Percentiles rank a stretch among this genome's conserved stretches.
Conservation (phyloP, 192 early-diverging fungal species). For the Mortierella alpina region DNA sequence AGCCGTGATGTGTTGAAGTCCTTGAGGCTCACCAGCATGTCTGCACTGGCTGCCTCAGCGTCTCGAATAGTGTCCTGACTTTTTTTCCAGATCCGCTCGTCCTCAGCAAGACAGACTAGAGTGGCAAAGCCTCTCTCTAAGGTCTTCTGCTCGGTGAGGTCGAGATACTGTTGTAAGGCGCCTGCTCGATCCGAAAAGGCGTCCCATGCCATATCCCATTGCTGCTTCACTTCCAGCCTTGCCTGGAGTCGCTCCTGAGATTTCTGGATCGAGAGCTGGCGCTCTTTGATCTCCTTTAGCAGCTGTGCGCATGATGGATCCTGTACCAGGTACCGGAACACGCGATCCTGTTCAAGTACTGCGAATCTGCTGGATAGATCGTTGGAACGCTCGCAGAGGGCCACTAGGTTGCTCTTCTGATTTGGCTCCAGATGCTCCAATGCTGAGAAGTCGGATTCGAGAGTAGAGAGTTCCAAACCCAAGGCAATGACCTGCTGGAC, state of each 20-base stretch:
- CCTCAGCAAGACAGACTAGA: slow-evolving; percentile 11
- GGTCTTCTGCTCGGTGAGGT: slow-evolving; percentile 9
- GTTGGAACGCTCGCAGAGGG: slow-evolving; percentile 16
- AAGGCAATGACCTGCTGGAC: slow-evolving; percentile 4
- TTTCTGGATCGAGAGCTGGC: slow-evolving; percentile 25
- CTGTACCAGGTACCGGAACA: slow-evolving; percentile 14
- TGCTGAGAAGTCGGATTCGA: slow-evolving; percentile 15
- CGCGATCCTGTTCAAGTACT: slow-evolving; percentile 31
- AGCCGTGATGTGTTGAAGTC: slow-evolving; percentile 21
- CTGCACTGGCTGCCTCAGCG: slow-evolving; percentile 16
- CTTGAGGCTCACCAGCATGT: slow-evolving; percentile 14
- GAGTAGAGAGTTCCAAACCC: neutral
- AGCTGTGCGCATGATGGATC: slow-evolving; percentile 30
- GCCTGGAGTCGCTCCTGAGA: slow-evolving; percentile 28
- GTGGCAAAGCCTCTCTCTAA: slow-evolving; percentile 4
- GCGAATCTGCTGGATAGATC: slow-evolving; percentile 16
- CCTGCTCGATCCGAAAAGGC: slow-evolving; percentile 18
- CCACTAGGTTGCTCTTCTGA: slow-evolving; percentile 15
- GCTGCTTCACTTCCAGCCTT: slow-evolving; percentile 30
- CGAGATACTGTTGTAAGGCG: slow-evolving; percentile 30
- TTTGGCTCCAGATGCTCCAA: slow-evolving; percentile 34
- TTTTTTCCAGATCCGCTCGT: slow-evolving; percentile 20
- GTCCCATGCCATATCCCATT: slow-evolving; percentile 43
- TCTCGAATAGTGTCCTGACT: slow-evolving; percentile 12
- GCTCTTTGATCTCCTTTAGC: slow-evolving; percentile 19